These are phyloP conservation scores for Gossypium longicalyx DNA, from an alignment of 345 rosid genomes.

Conservation along the genomic window DNA sequence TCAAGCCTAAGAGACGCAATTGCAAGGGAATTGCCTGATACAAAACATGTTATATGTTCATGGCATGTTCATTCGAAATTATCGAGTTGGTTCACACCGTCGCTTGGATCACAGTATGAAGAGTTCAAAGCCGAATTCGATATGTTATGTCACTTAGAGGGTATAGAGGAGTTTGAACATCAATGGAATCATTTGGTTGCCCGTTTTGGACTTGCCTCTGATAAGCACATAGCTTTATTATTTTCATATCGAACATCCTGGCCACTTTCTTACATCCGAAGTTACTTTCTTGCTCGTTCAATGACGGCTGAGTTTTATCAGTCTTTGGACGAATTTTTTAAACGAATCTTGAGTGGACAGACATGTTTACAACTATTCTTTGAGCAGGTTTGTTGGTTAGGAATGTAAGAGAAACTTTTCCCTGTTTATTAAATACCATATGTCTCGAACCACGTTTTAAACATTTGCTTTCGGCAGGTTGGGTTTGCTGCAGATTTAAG, in stretches of 20 bases:
- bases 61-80: constrained; percentile 71
- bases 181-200: constrained; percentile 68
- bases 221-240: constrained; percentile 72
- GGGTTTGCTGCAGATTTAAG: constrained; percentile 42
- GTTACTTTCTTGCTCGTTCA: constrained; percentile 67
- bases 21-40: constrained; percentile 70
- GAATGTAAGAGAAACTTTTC: background rate
- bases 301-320: constrained; percentile 62
- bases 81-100: constrained; percentile 76
- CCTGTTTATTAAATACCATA: background rate
- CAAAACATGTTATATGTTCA: constrained; percentile 62
- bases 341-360: constrained; percentile 48
- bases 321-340: constrained; percentile 54
- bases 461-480: constrained; percentile 44
- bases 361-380: constrained; percentile 69
- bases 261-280: constrained; percentile 56
- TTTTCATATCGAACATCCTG: constrained; percentile 62
- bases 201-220: constrained; percentile 73
- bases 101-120: constrained; percentile 64
- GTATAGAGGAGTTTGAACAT: constrained; percentile 67
- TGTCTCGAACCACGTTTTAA: background rate
- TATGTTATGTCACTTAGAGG: constrained; percentile 51
- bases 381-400: constrained; percentile 57
- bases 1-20: constrained; percentile 72
- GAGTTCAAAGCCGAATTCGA: constrained; percentile 75